Percentiles rank a stretch among this genome's conserved stretches.
Conservation (phyloP, 164 flowering plant species). For the Umbilicus rupestris region DNA sequence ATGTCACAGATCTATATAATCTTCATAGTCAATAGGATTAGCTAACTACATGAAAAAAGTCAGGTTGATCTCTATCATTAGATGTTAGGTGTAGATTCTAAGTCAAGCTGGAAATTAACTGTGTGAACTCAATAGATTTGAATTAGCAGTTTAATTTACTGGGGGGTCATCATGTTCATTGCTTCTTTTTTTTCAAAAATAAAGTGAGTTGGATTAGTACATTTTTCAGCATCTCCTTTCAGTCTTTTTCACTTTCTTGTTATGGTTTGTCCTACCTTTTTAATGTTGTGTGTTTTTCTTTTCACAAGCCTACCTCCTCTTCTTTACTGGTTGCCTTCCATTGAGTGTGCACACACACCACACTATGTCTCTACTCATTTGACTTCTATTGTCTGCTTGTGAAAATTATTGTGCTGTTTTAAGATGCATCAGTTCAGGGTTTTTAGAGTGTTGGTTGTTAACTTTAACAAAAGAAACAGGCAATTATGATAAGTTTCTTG, state of each 20-base stretch:
- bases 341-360: neutral
- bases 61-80: neutral
- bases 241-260: neutral
- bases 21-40: neutral
- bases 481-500: neutral
- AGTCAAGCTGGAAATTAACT: neutral
- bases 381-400: neutral
- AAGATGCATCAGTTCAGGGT: neutral
- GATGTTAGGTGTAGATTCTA: neutral
- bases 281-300: neutral
- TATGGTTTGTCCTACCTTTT: neutral
- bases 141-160: neutral
- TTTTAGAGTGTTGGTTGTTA: neutral
- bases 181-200: neutral
- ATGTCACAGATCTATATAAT: too few species aligned
- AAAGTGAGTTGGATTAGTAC: neutral
- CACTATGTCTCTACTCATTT: neutral
- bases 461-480: neutral
- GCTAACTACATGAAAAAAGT: neutral
- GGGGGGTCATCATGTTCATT: neutral
- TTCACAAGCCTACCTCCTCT: neutral
- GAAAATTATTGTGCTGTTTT: neutral
- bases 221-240: neutral
- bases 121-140: neutral
- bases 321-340: neutral